Evolutionary conservation across 805 yeast species (phyloP).

Genomic region (Hanseniaspora pseudoguilliermondii): DNA sequence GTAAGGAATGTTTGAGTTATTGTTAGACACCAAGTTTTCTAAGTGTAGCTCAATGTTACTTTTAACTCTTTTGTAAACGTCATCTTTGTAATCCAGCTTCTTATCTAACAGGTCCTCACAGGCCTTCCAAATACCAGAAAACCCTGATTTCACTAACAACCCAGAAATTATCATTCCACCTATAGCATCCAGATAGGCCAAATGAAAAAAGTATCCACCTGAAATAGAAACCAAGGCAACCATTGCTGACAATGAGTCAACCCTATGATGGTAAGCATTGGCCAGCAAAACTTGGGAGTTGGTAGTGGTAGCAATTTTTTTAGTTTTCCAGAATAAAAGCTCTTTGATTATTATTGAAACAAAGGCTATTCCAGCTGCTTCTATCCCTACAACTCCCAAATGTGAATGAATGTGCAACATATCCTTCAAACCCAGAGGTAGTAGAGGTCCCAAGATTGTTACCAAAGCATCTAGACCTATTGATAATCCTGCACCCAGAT

Average conservation of each 20-base stretch:
- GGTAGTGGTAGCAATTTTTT: slow-evolving; percentile 60
- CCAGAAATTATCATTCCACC: slow-evolving; percentile 83
- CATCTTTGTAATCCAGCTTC: slow-evolving; percentile 42
- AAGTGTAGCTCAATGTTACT: slow-evolving; percentile 29
- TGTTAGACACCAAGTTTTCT: slow-evolving; percentile 30
- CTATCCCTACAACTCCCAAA: slow-evolving; percentile 44
- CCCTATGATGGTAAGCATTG: slow-evolving; percentile 98
- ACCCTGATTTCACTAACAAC: slow-evolving; percentile 74
- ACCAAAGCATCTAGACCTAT: slow-evolving; percentile 79
- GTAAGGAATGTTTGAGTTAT: slow-evolving; percentile 31
- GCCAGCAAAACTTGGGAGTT: slow-evolving; percentile 87
- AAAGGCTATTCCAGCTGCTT: slow-evolving; percentile 93
- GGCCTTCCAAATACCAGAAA: slow-evolving; percentile 55
- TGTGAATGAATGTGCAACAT: slow-evolving; percentile 34
- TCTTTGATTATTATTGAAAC: slow-evolving; percentile 82
- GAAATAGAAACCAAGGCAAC: slow-evolving; percentile 85
- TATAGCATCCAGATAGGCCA: slow-evolving; percentile 78
- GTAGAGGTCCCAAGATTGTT: slow-evolving; percentile 50
- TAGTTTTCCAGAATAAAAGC: slow-evolving; percentile 72
- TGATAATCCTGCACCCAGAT: slow-evolving; percentile 75
- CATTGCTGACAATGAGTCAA: slow-evolving; percentile 80
- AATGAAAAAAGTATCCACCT: slow-evolving; percentile 63
- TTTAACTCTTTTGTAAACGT: slow-evolving; percentile 35
- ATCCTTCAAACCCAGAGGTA: slow-evolving; percentile 53
- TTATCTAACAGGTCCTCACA: slow-evolving; percentile 68